Percentiles rank a stretch among this genome's conserved stretches.
phyloP scores from a whole-genome alignment of 164 flowering plant species.

The Magnolia changhungtana region DNA sequence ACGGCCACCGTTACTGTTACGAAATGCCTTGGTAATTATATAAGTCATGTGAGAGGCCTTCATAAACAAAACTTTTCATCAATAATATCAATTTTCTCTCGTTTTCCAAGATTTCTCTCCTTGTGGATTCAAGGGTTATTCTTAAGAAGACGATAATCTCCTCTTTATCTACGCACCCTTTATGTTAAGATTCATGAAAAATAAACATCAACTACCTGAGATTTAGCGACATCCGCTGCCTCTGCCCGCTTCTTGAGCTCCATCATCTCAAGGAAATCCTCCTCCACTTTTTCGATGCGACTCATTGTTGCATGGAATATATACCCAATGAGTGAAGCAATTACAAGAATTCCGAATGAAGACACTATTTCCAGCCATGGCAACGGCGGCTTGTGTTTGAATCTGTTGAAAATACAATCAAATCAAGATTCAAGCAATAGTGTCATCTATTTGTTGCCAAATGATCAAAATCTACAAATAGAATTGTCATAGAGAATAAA shows the following conservation, averaged over 20 bases:
- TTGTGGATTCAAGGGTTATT: too few relatives aligned
- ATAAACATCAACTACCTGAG: constrained; percentile 36
- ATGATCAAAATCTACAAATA: not conserved
- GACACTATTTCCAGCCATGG: constrained; percentile 65
- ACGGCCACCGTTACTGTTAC: too few relatives aligned
- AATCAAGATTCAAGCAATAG: not conserved
- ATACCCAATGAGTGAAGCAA: constrained; percentile 65
- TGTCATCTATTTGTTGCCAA: not conserved
- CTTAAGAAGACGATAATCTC: too few relatives aligned
- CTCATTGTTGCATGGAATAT: constrained; percentile 76
- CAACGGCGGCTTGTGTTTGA: constrained; percentile 73
- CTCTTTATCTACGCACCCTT: not conserved
- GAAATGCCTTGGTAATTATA: too few relatives aligned
- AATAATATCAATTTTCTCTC: too few relatives aligned
- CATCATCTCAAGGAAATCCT: constrained; percentile 72
- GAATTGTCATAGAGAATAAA: too few relatives aligned
- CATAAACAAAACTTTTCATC: too few relatives aligned
- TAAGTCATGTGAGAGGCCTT: too few relatives aligned
- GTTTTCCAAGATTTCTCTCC: too few relatives aligned
- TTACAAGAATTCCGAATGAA: constrained; percentile 64
- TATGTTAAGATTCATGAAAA: not conserved
- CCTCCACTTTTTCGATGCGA: constrained; percentile 78
- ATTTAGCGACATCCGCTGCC: constrained; percentile 91
- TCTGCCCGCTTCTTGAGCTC: constrained; percentile 81
- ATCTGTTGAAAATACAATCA: constrained; percentile 42